Evolutionary conservation across 2,329 filamentous ascomycete genomes (phyloP), one percentile per base, ranked within the genome.

Genomic region (Epichloe sylvatica): DNA sequence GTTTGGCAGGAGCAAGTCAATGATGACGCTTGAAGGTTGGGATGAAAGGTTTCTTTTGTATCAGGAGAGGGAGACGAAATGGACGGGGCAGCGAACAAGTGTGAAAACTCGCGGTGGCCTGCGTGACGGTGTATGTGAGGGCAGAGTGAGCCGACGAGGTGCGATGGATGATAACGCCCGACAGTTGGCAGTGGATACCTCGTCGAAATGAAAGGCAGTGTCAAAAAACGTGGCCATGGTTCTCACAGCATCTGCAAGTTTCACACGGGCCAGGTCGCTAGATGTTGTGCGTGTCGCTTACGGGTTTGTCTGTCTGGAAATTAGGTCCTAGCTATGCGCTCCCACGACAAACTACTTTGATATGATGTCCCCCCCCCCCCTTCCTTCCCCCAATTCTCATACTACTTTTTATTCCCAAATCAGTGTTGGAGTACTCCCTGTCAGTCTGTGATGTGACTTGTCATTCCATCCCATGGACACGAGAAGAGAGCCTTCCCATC

Each of bases 131-230:
- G n/a, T 13, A 39, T 38, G 46, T 45, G 46, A 49, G 11, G n/a
- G 9, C 36, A 39, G 47, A 37, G 39, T 51, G 49, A 51, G 45
- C 34, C 2, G 38, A 25, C 39, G n/a, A 6, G 19, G n/a, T n/a
- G 36, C 19, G 17, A 13, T 43, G 11, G 13, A 43, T n/a, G 15
- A 15, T 13, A 19, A 19, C 33, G n/a, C 4, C 30, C 34, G 35
- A 38, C 49, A 39, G 45, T 19, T 49, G 45, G 46, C 30, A 37
- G 30, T 47, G 30, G 21, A 47, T 46, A 41, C 45, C 17, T 41
- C 8, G 25, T 44, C 12, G 12, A 45, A 15, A 15, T 15, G 23
- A 9, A 15, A 30, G 13, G 2, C 35, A 7, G 34, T 40, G 12
- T 13, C 23, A 30, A n/a, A n/a, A 12, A 11, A 36, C 34, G 17